A percentile compares a stretch with the other conserved stretches of the same genome.
phyloP scores from a whole-genome alignment of 768 basidiomycete genomes.

The Suillus lakei region DNA sequence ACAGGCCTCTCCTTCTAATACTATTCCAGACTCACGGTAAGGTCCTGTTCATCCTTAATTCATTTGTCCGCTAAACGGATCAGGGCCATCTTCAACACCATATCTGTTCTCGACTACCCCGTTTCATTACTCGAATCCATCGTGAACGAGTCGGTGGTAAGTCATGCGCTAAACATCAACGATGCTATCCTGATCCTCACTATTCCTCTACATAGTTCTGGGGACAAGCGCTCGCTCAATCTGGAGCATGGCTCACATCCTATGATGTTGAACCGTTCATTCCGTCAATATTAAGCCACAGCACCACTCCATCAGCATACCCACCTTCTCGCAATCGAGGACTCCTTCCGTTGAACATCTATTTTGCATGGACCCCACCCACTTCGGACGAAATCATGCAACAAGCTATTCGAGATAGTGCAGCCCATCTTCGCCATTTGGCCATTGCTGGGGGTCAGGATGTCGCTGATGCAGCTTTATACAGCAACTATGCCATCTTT shows the following conservation, averaged over 20 bases:
- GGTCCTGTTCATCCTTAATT: conserved; percentile 8
- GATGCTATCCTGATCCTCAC: neutral
- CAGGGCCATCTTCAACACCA: conserved; percentile 28
- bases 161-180: conserved; percentile 15
- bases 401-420: conserved; percentile 41
- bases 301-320: conserved; percentile 45
- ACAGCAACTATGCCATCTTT: conserved; percentile 62
- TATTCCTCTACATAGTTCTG: conserved; percentile 16
- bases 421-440: conserved; percentile 40
- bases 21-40: conserved; percentile 28
- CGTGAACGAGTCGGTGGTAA: conserved; percentile 21
- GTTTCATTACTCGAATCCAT: conserved; percentile 23
- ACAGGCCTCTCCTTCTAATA: conserved; percentile 21
- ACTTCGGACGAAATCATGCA: conserved; percentile 42
- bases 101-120: conserved; percentile 29
- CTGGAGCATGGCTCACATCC: conserved; percentile 6
- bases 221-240: conserved; percentile 6
- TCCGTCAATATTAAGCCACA: conserved; percentile 43
- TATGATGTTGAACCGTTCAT: conserved; percentile 56
- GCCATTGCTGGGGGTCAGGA: conserved; percentile 49
- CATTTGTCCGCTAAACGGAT: neutral
- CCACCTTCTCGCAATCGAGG: conserved; percentile 44
- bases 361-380: conserved; percentile 44
- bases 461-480: conserved; percentile 41
- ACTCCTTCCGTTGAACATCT: conserved; percentile 50